Evolutionary conservation across 176 grass and related monocot species (phyloP).

Genomic region (Cenchrus americanus): DNA sequence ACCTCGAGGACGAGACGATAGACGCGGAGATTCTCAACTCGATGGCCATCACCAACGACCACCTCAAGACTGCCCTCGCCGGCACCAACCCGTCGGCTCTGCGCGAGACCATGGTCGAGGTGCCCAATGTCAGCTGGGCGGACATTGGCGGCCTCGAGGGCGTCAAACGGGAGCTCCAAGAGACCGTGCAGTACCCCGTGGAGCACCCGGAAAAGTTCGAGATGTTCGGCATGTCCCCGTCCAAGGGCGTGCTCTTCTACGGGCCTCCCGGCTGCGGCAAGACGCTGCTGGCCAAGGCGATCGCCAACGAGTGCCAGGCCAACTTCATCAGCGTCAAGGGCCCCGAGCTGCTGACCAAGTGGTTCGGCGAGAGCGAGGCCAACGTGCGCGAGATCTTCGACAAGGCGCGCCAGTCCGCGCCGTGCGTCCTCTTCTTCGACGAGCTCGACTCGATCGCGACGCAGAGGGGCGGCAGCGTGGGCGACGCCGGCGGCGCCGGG

Average conservation of each 20-base stretch:
- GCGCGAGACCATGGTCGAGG: conserved; percentile 41
- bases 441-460: conserved; percentile 70
- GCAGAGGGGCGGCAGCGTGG: conserved; percentile 53
- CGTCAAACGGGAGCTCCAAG: conserved; percentile 69
- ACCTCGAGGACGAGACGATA: conserved; percentile 59
- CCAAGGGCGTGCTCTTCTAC: conserved; percentile 62
- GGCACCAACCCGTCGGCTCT: conserved; percentile 65
- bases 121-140: conserved; percentile 53
- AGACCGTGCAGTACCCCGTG: conserved; percentile 64
- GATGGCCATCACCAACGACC: conserved; percentile 63
- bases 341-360: conserved; percentile 64
- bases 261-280: conserved; percentile 16
- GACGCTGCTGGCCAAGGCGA: conserved; percentile 62
- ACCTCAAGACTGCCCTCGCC: conserved; percentile 55
- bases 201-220: conserved; percentile 67
- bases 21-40: conserved; percentile 63
- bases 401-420: conserved; percentile 62
- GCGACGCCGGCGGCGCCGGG: conserved; percentile 52
- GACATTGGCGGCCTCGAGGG: conserved; percentile 46
- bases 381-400: conserved; percentile 68
- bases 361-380: conserved; percentile 75
- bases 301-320: conserved; percentile 70
- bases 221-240: conserved; percentile 68
- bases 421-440: conserved; percentile 66
- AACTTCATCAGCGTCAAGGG: conserved; percentile 73